Evolutionary conservation across 495 filamentous ascomycete genomes (phyloP), one percentile per base, ranked within the genome.

Genomic region (Xylaria castorea): DNA sequence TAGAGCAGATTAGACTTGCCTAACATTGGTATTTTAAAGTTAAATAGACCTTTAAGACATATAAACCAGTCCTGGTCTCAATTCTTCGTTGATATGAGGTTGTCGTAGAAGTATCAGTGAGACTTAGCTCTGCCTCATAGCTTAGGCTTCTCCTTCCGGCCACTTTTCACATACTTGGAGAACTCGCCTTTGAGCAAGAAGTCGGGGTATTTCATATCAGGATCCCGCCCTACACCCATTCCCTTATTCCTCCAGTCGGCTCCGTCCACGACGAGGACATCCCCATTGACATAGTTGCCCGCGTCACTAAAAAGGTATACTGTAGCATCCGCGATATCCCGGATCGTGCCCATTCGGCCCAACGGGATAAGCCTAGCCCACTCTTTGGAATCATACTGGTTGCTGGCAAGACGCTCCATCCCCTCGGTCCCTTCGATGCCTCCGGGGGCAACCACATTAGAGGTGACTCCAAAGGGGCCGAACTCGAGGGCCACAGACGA

Each of bases 261-360:
- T 46, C 93, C 93, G 76, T 95, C 93, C 25, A 95, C 93, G 60
- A 97, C 92, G 12, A 97, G 80, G 6, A 87, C 87, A 50, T 91
- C 89, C 2, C 93, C 94, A 73, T 90, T 97, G 9, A 97, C 88
- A 78, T 92, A 98, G 76, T 90, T 94, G 3, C 92, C 95, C 0
- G 92, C 90, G 61, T 95, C 92, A 32, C 90, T 90, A 74, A 97
- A 94, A 30, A 97, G 80, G 74, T 89, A 98, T 0, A 98, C 90
- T 0, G 95, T 97, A 20, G 95, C 93, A 83, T 99, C 94, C 0
- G 95, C 92, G 76, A 99, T 95, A 75, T 99, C 95, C 70, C 90
- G 90, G 11, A 97, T 88, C 1, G 86, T 89, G n/a, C 95, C 96
- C 73, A 87, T 87, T 62, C 94, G 85, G 16, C 94, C 93, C 0